phyloP scores from a whole-genome alignment of 1,284 basidiomycete genomes.

The Leccinum holopus region DNA sequence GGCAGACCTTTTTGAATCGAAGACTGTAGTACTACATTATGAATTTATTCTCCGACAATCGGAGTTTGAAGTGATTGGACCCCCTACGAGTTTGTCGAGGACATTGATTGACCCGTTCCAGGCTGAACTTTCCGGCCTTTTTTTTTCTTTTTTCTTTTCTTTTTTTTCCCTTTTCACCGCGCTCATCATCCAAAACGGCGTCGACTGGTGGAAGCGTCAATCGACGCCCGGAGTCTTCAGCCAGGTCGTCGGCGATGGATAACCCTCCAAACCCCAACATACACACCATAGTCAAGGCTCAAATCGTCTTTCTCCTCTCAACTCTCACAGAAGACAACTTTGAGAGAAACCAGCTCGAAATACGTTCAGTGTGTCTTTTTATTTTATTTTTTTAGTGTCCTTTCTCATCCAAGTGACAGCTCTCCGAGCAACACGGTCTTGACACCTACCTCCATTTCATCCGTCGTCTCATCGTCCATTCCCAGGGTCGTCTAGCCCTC shows the following conservation, averaged over 20 bases:
- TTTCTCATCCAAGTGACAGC: constrained; percentile 46
- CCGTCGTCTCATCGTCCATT: constrained; percentile 85
- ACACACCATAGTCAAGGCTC: constrained; percentile 81
- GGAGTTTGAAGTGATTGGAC: constrained; percentile 20
- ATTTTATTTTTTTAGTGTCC: constrained; percentile 11
- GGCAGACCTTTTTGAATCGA: background rate
- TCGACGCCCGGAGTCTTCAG: constrained; percentile 75
- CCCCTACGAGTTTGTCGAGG: constrained; percentile 15
- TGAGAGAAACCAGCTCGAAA: constrained; percentile 87
- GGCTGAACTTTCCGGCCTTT: constrained; percentile 37
- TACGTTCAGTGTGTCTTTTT: constrained; percentile 66
- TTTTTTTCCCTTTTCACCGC: constrained; percentile 21
- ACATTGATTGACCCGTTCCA: constrained; percentile 28
- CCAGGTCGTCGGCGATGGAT: constrained; percentile 49
- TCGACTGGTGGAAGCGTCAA: constrained; percentile 66
- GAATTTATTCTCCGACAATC: constrained; percentile 23
- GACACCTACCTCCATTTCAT: constrained; percentile 97
- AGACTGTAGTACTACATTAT: too few species aligned
- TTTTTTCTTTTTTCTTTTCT: constrained; percentile 17
- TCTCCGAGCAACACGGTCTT: constrained; percentile 91
- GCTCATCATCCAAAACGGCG: constrained; percentile 61
- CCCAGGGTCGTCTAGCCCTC: constrained; percentile 65
- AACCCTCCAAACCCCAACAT: constrained; percentile 52
- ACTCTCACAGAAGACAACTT: constrained; percentile 95
- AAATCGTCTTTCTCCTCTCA: constrained; percentile 91